Evolutionary conservation across 306 rosid genomes (phyloP), one percentile per base, ranked within the genome.

Genomic region (Vigna angularis): DNA sequence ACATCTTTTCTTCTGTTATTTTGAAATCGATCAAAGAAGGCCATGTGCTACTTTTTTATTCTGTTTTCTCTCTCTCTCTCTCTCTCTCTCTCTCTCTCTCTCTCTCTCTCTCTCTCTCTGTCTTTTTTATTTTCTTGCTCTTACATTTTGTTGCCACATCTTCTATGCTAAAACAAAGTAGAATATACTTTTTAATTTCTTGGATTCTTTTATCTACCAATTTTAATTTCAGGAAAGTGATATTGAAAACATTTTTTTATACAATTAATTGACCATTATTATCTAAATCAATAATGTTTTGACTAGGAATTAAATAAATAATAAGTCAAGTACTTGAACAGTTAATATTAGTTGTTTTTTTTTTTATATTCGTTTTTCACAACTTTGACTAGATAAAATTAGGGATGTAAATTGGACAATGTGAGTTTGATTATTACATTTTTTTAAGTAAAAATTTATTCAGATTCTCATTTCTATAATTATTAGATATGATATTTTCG

Each of bases 21-120:
- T 44, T 55, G 38, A 73, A 59, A 68, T 74, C 30, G 13, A 32
- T 48, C 72, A 42, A 42, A 56, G 69, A 38, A 55, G 36, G 26
- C 80, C 85, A 76, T 80, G 82, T 71, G 82, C 65, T 52, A 14
- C 70, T 68, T 74, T 59, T 47, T 36, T 9, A 2, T 9, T 42
- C 12, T 42, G 3, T 42, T 42, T 28, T 42, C n/a, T 42, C 3
- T 40, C 12, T 40, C 2, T 11, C 9, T 40, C 9, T 57, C 63
- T 10, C 20, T 20, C 22, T 20, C 22, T 20, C 22, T 20, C 3
- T 40, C 12, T 40, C 2, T 11, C 9, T 40, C 9, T 42, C 3
- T 40, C 12, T 40, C 2, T 11, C 9, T 40, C 9, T 57, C 63
- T 10, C 20, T 20, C 22, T 20, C 22, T 20, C 22, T 20, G 22